phyloP scores from a whole-genome alignment of 495 filamentous ascomycete genomes.

The Patellaria atrata region DNA sequence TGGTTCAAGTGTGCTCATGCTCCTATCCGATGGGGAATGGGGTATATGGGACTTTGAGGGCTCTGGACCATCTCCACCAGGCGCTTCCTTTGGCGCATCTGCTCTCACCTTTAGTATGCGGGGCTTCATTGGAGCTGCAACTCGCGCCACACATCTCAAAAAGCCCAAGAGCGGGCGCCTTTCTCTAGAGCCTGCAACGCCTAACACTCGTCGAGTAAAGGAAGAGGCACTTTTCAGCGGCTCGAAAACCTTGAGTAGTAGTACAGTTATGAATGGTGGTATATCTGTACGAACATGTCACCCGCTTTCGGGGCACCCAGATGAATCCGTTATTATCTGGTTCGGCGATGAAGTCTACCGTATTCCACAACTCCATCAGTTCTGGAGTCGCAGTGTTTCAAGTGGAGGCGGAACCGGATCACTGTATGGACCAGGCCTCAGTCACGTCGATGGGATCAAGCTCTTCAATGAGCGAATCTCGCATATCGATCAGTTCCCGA shows the following conservation, averaged over 20 bases:
- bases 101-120: conserved; percentile 51
- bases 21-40: conserved; percentile 82
- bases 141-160: conserved; percentile 7
- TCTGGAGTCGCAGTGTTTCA: conserved; percentile 23
- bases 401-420: conserved; percentile 13
- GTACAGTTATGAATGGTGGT: conserved; percentile 38
- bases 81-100: conserved; percentile 46
- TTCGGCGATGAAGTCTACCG: conserved; percentile 24
- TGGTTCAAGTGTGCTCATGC: conserved; percentile 58
- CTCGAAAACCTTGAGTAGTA: conserved; percentile 22
- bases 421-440: conserved; percentile 19
- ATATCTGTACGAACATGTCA: conserved; percentile 38
- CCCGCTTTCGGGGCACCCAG: conserved; percentile 11
- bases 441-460: conserved; percentile 17
- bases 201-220: conserved; percentile 51
- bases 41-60: conserved; percentile 83
- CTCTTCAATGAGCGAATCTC: conserved; percentile 20
- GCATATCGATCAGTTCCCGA: conserved; percentile 20
- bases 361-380: conserved; percentile 24
- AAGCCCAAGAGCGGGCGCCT: conserved; percentile 16
- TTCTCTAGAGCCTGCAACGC: conserved; percentile 71
- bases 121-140: conserved; percentile 41
- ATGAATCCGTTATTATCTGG: conserved; percentile 30
- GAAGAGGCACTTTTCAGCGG: conserved; percentile 43
- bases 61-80: conserved; percentile 42